These are phyloP conservation scores for Pseudogymnoascus sp. DNA, from an alignment of 2,329 filamentous ascomycete genomes.

Conservation along the genomic window DNA sequence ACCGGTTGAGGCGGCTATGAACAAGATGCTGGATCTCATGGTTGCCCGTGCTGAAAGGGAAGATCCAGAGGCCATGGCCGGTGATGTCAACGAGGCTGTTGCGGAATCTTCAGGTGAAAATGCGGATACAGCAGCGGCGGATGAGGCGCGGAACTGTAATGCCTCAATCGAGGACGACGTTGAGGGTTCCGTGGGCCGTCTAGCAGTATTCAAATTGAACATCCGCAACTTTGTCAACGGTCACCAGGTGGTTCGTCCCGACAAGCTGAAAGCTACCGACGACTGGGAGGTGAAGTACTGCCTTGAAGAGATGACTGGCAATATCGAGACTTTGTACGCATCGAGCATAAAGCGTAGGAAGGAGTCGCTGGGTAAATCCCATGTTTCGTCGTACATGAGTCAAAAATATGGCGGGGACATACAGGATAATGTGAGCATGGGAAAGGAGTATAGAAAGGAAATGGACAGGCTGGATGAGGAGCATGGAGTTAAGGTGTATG, in stretches of 20 bases:
- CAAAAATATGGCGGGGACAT: conserved; percentile 30
- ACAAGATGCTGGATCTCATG: conserved; percentile 6
- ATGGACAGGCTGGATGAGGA: conserved; percentile 46
- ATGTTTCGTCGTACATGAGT: conserved; percentile 12
- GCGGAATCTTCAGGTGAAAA: background rate
- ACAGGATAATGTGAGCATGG: conserved; percentile 43
- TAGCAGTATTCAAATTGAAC: conserved; percentile 39
- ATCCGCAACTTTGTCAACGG: conserved; percentile 68
- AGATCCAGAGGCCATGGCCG: background rate
- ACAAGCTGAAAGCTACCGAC: conserved; percentile 36
- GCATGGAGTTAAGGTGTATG: conserved; percentile 42
- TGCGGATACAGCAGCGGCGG: conserved; percentile 3
- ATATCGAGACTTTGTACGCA: conserved; percentile 43
- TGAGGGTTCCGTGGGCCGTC: background rate
- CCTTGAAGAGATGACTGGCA: conserved; percentile 52
- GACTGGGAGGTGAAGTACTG: conserved; percentile 74
- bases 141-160: background rate
- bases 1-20: background rate
- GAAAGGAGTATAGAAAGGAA: conserved; percentile 49
- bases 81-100: background rate
- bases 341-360: conserved; percentile 50
- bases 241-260: conserved; percentile 53
- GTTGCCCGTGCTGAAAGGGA: background rate
- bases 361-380: conserved; percentile 34
- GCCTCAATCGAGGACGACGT: background rate